Evolutionary conservation across 495 filamentous ascomycete genomes (phyloP).

Genomic region (Letharia lupina): DNA sequence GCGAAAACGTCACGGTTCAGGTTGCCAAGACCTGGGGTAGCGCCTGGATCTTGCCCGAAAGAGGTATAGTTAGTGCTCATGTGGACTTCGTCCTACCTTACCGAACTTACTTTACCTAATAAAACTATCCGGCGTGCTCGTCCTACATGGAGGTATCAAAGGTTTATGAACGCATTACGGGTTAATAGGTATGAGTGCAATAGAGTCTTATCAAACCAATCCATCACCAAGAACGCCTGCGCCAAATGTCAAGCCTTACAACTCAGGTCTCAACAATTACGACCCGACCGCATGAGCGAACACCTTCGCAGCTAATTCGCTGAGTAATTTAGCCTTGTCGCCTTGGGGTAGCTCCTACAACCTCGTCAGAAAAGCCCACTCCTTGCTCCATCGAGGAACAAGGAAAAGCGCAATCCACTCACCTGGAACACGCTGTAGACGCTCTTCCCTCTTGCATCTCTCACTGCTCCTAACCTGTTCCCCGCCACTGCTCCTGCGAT

Average conservation of each 20-base stretch:
- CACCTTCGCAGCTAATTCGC: constrained; percentile 64
- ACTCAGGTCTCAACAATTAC: neutral
- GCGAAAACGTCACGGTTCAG: neutral
- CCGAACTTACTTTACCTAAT: no score
- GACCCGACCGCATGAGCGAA: constrained; percentile 46
- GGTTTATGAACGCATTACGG: neutral
- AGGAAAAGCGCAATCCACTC: neutral
- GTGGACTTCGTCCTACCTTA: no score
- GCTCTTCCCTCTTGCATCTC: constrained; percentile 88
- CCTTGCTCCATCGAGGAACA: neutral
- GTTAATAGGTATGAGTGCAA: neutral
- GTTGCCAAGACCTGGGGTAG: constrained; percentile 10
- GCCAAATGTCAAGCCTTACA: neutral
- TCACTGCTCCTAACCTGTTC: constrained; percentile 76
- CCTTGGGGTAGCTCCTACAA: constrained; percentile 61
- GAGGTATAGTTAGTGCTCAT: neutral
- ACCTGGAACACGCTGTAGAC: constrained; percentile 80
- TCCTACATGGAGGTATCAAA: neutral
- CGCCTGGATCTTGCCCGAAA: neutral
- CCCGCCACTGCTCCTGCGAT: constrained; percentile 88
- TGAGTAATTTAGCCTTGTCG: constrained; percentile 70
- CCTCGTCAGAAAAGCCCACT: constrained; percentile 7
- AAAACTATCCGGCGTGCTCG: neutral
- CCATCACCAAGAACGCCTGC: neutral
- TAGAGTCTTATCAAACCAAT: neutral